A percentile compares a stretch with the other conserved stretches of the same genome.
phyloP scores from a whole-genome alignment of 2,329 filamentous ascomycete genomes.

The Penicillium hordei region DNA sequence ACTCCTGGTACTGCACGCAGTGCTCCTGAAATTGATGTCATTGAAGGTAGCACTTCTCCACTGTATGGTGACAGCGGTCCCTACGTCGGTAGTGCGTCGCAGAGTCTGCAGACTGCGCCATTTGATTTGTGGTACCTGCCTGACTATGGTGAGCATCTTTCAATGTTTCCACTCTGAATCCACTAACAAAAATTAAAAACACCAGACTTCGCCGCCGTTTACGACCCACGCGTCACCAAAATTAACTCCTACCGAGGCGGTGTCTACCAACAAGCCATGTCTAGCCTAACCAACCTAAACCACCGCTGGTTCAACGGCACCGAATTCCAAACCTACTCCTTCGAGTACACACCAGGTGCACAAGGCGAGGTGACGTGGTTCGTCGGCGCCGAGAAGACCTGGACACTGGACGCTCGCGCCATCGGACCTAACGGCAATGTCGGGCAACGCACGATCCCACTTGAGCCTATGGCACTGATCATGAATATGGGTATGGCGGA shows the following conservation, averaged over 20 bases:
- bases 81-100: constrained; percentile 62
- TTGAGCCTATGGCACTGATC: constrained; percentile 67
- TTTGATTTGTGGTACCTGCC: constrained; percentile 71
- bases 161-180: background rate
- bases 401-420: constrained; percentile 60
- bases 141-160: constrained; percentile 48
- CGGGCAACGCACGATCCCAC: constrained; percentile 62
- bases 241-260: constrained; percentile 64
- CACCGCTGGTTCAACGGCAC: constrained; percentile 67
- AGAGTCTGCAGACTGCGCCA: constrained; percentile 66
- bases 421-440: constrained; percentile 69
- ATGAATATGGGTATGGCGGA: constrained; percentile 70
- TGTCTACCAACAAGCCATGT: constrained; percentile 63
- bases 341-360: constrained; percentile 62
- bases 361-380: constrained; percentile 67
- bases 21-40: constrained; percentile 69
- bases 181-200: background rate
- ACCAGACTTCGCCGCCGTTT: constrained; percentile 63
- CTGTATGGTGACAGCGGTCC: constrained; percentile 50
- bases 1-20: constrained; percentile 63
- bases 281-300: constrained; percentile 61
- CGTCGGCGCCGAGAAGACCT: constrained; percentile 64
- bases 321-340: constrained; percentile 62
- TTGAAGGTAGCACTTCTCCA: constrained; percentile 64
- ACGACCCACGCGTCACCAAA: constrained; percentile 57